Evolutionary conservation across 768 basidiomycete genomes (phyloP), one percentile per base, ranked within the genome.

Genomic region (Amanita rubescens): DNA sequence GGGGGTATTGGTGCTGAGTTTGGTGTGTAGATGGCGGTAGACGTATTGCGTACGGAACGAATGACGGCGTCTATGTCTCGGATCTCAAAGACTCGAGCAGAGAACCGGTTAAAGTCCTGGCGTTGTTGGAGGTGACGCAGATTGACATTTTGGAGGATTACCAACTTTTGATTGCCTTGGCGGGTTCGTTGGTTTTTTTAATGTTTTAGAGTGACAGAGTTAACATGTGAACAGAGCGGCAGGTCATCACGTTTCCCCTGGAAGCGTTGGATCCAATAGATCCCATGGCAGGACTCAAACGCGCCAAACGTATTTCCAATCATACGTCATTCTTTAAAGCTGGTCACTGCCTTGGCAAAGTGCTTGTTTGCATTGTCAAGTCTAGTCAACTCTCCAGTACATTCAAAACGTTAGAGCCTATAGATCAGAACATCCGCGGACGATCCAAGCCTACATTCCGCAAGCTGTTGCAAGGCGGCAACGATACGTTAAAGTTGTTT

Each of bases 301-400:
- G 94, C 10, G 94, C 92, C 1, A 96, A 96, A 69, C 82, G 92
- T 54, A 93, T 98, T 63, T 90, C 95, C 0, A 88, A 92, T 0
- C 94, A 97, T 67, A 98, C 94, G 0, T 87, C 92, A 2, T 98
- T 98, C 73, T 98, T 99, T 81, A 98, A 98, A 69, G 87, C 91
- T 8, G 96, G 96, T 0, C 80, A 86, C 41, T 99, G 95, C 65
- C 76, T 98, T 22, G 91, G 90, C 34, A 81, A 85, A 55, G 90
- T 90, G 15, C 79, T 99, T 10, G 93, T 99, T 45, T 98, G 96
- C 64, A 88, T 98, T 43, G 95, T 98, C 64, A 99, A 98, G 71
- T 90, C 92, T 1, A 91, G 87, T 58, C 91, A 92, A 50, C 72
- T 96, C 49, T 95, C 93, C 15, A 97, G 92, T 60, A 98, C 95